Evolutionary conservation across 306 rosid species (phyloP), one percentile per base, ranked within the genome.

Genomic region (Luffa aegyptiaca): DNA sequence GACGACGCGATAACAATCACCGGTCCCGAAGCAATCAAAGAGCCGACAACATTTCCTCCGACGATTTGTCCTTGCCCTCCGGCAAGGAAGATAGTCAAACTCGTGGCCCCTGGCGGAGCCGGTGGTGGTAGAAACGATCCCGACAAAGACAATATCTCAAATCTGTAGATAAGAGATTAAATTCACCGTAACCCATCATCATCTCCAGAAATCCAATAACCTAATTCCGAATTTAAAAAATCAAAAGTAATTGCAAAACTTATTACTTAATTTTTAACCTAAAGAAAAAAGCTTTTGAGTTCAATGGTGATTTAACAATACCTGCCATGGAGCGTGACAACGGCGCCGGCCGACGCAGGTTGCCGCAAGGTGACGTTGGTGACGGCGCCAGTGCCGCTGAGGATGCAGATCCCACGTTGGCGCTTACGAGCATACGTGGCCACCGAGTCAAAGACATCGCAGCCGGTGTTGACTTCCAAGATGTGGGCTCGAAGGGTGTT

Each of bases 81-180:
- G n/a, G 92, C 90, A 21, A 94, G 86, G 10, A 92, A 92, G 17
- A 94, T 80, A 3, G 90, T 88, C 41, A 94, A 79, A 81, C 95
- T 94, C 0, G 98, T 94, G 0, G 97, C 97, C 0, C 97, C 97
- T 0, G 98, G 98, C 0, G 97, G 98, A 0, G 98, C 98, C 0
- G 98, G 98, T 0, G 98, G 97, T 8, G 98, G 98, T 5, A 94
- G 31, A 16, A 92, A 94, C 0, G 97, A 94, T 3, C 98, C 98
- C 0, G 97, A 77, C 10, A 94, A 58, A 0, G 98, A 92, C 0
- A 95, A 81, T 62, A 95, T 95, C 90, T 95, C 98, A 3, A 86
- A 95, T 44, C 97, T 81, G 2, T 3, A 37, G 37, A 13, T 3
- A 64, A 6, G 4, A 33, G 59, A 53, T 61, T 11, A 61, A 61